Base-by-base conservation (phyloP, 2,329 filamentous ascomycete species). In the Nigrograna mackinnonii region DNA sequence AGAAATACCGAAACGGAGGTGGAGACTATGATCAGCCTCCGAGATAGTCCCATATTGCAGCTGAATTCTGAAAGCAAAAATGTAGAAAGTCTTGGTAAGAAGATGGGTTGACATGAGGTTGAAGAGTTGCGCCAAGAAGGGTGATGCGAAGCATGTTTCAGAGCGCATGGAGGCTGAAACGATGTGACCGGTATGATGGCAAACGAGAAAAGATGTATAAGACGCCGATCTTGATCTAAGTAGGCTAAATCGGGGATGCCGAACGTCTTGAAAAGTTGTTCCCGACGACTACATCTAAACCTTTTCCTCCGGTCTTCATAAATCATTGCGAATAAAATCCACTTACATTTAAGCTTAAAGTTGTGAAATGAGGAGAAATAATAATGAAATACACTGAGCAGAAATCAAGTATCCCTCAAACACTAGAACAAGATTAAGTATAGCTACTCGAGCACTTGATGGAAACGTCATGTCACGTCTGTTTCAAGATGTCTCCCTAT, bases 1-100 rank as follows among this genome's bases (percentile, higher is more conserved):
- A 66, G 37, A 6, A 66, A 50, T 5, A 66, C 41, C 6, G 50
- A 40, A 1, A 58, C 51, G 1, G 61, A 62, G 1, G 61, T 56
- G 1, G 50, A 49, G 22, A 61, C 34, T 7, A 66, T 43, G 13
- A 59, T 19, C 2, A 58, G 32, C 13, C 57, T 58, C 18, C 46
- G 54, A 11, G 11, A 11, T 4, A 33, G 9, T 14, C 11, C 31
- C 31, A 33, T 33, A 9, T 2, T 17, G 16, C n/a, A 33, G 18
- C 18, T 33, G 24, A 14, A 28, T 28, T 17, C 18, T 12, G 31
- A 33, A 17, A 17, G 31, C n/a, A 9, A 33, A 33, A 33, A 3
- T 33, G 31, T 12, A 13, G 31, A 11, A 13, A 9, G 9, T 33
- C 11, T 13, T 17, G 31, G 18, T 9, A n/a, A n/a, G n/a, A n/a